A percentile compares a stretch with the other conserved stretches of the same genome.
Conservation (phyloP, 805 yeast species). For the Candida germanica region DNA sequence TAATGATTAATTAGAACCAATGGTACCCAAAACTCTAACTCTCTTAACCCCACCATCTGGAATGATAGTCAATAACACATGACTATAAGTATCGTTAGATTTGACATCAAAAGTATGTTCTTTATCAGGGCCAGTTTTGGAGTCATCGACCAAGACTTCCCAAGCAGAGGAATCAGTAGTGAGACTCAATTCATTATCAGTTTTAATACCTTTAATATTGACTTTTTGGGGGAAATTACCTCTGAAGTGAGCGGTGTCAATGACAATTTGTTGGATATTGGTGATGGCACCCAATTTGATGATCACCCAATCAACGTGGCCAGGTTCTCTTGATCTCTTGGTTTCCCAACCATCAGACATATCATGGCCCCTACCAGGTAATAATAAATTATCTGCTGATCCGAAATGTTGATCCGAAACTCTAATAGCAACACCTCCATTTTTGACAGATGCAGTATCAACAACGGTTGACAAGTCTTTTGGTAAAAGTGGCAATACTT, state of each 20-base stretch:
- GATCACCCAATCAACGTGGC: slow-evolving; percentile 91
- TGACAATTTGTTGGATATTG: slow-evolving; percentile 54
- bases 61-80: slow-evolving; percentile 75
- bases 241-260: slow-evolving; percentile 91
- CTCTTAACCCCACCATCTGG: slow-evolving; percentile 98
- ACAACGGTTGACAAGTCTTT: slow-evolving; percentile 36
- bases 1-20: slow-evolving; percentile 14
- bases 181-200: slow-evolving; percentile 29
- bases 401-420: slow-evolving; percentile 94
- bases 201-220: slow-evolving; percentile 58
- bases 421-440: slow-evolving; percentile 85
- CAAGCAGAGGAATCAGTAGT: slow-evolving; percentile 50
- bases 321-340: slow-evolving; percentile 74
- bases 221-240: slow-evolving; percentile 92
- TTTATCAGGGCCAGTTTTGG: slow-evolving; percentile 78
- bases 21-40: slow-evolving; percentile 72
- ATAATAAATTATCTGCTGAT: slow-evolving; percentile 78
- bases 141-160: slow-evolving; percentile 60
- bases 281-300: slow-evolving; percentile 71
- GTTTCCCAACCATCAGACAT: slow-evolving; percentile 99
- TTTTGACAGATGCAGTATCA: slow-evolving; percentile 77
- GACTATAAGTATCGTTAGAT: slow-evolving; percentile 46
- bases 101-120: slow-evolving; percentile 60
- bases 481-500: slow-evolving; percentile 70
- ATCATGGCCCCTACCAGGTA: slow-evolving; percentile 93